These are phyloP conservation scores for Verticillium nubilum DNA, from an alignment of 2,329 filamentous ascomycete genomes.

Conservation along the genomic window DNA sequence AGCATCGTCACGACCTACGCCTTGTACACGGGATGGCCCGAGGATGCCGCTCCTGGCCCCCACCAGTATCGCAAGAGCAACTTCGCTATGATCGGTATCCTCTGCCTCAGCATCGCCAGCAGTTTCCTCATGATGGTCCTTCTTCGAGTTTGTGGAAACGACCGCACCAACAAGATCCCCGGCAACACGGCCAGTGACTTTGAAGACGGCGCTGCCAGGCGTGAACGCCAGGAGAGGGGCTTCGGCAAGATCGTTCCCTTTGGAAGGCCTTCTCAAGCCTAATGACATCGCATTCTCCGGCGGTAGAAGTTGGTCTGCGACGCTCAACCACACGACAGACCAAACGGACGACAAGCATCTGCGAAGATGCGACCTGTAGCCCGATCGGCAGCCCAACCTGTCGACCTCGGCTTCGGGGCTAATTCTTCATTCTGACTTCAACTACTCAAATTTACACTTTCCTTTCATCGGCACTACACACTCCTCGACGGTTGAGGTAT, in stretches of 20 bases:
- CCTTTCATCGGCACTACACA: constrained; percentile 9
- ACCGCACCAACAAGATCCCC: constrained; percentile 40
- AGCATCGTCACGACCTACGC: constrained; percentile 86
- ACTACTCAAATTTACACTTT: constrained; percentile 6
- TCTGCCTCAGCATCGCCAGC: constrained; percentile 70
- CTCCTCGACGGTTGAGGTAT: constrained; percentile 14
- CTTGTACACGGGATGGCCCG: constrained; percentile 80
- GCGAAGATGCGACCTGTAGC: not conserved
- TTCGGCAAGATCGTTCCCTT: constrained; percentile 38
- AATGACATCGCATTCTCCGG: not conserved
- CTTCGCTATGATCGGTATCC: constrained; percentile 80
- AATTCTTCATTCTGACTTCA: not conserved
- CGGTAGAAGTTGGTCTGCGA: constrained; percentile 19
- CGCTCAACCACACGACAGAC: constrained; percentile 11
- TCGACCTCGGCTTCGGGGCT: constrained; percentile 8
- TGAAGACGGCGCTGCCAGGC: constrained; percentile 55
- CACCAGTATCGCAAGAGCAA: constrained; percentile 78
- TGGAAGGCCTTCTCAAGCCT: constrained; percentile 22
- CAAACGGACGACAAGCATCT: not conserved
- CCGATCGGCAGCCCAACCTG: constrained; percentile 32
- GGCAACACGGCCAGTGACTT: constrained; percentile 38
- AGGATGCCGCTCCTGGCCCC: constrained; percentile 62
- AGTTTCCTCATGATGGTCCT: constrained; percentile 64
- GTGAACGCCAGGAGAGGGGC: constrained; percentile 54
- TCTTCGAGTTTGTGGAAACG: constrained; percentile 53